phyloP scores from a whole-genome alignment of 306 rosid species.

The Cucumis hystrix region DNA sequence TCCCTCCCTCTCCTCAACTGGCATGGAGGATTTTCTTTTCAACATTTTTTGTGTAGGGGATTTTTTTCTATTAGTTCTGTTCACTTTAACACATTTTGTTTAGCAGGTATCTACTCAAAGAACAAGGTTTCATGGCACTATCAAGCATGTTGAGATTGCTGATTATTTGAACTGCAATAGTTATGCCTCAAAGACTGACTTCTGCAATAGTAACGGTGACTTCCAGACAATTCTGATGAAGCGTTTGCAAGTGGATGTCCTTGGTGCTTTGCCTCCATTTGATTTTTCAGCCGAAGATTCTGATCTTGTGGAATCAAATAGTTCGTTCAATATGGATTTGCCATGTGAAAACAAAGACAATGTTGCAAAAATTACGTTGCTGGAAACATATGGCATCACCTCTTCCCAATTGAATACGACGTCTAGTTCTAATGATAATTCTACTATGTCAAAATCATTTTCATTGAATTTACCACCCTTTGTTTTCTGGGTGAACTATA shows the following conservation, averaged over 20 bases:
- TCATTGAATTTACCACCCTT: slow-evolving; percentile 56
- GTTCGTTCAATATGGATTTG: slow-evolving; percentile 26
- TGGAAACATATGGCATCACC: slow-evolving; percentile 55
- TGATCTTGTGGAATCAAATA: slow-evolving; percentile 27
- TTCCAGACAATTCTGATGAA: slow-evolving; percentile 28
- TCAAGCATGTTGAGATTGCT: slow-evolving; percentile 47
- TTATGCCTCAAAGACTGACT: slow-evolving; percentile 15
- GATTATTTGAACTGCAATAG: slow-evolving; percentile 30
- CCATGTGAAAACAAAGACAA: slow-evolving; percentile 33
- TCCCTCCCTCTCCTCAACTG: background rate
- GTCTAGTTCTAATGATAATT: slow-evolving; percentile 37
- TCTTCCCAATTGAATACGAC: slow-evolving; percentile 35
- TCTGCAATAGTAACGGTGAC: slow-evolving; percentile 13
- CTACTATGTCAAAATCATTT: slow-evolving; percentile 36
- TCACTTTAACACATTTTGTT: slow-evolving; percentile 21
- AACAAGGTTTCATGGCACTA: slow-evolving; percentile 43
- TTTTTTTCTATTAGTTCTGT: background rate
- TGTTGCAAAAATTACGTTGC: slow-evolving; percentile 45
- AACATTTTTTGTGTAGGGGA: background rate
- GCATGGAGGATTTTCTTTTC: background rate
- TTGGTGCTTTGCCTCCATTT: slow-evolving; percentile 48
- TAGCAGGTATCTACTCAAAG: slow-evolving; percentile 56
- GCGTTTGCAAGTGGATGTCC: slow-evolving; percentile 54
- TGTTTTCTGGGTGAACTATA: slow-evolving; percentile 61
- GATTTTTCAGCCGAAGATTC: slow-evolving; percentile 25